These are phyloP conservation scores for Solanum chacoense DNA, from an alignment of 305 asterid species.

Conservation along the genomic window DNA sequence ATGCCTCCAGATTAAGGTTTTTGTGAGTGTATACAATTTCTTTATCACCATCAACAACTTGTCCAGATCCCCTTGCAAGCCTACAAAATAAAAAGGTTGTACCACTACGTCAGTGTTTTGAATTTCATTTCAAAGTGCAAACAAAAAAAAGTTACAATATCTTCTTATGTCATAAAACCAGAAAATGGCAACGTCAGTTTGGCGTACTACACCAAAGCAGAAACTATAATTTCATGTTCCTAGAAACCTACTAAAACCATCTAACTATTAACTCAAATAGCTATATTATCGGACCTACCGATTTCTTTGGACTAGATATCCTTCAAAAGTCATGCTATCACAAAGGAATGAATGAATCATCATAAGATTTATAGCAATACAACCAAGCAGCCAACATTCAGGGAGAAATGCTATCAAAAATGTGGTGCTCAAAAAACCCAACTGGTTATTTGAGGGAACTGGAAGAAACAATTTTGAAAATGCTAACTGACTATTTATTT, in stretches of 20 bases:
- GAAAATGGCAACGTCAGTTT: background rate
- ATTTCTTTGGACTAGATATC: background rate
- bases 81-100: conserved; percentile 22
- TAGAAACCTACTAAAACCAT: background rate
- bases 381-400: background rate
- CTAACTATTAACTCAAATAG: background rate
- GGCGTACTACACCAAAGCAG: background rate
- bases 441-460: background rate
- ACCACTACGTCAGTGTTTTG: background rate
- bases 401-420: background rate
- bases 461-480: background rate
- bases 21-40: conserved; percentile 73
- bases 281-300: background rate
- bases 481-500: background rate
- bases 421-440: background rate
- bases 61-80: conserved; percentile 93
- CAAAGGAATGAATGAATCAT: background rate
- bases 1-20: conserved; percentile 30
- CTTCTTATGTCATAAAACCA: background rate
- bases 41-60: conserved; percentile 84
- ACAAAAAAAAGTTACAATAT: background rate
- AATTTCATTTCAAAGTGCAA: background rate
- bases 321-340: background rate
- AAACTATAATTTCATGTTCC: background rate
- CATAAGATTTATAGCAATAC: background rate